phyloP scores from a whole-genome alignment of 164 flowering plant species.

The Santalum album region DNA sequence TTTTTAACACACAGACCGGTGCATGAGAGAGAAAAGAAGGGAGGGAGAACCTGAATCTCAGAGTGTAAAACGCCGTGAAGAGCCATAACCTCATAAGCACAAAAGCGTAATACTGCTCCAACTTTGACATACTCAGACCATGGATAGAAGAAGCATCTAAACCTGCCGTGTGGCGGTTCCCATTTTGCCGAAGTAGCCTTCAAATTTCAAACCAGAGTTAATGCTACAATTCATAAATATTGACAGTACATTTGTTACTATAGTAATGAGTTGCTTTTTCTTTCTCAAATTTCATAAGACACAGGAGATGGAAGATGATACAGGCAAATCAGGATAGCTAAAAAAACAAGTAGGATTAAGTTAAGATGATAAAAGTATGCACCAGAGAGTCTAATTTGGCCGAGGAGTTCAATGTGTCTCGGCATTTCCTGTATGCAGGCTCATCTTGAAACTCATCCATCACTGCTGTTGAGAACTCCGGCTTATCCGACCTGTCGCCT shows the following conservation, averaged over 20 bases:
- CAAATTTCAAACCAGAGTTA: no score
- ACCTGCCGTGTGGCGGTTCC: constrained; percentile 90
- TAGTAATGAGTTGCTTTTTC: no score
- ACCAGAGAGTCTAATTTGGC: constrained; percentile 66
- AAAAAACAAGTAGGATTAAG: neutral
- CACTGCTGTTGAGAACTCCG: constrained; percentile 52
- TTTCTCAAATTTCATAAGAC: neutral
- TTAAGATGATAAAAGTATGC: no score
- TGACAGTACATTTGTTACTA: no score
- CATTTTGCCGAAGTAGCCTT: constrained; percentile 78
- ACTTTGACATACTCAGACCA: constrained; percentile 82
- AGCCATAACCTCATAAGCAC: constrained; percentile 86
- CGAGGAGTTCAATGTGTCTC: constrained; percentile 50
- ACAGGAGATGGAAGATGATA: neutral
- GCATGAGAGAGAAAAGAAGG: constrained; percentile 3
- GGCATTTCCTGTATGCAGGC: constrained; percentile 60
- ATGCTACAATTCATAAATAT: no score
- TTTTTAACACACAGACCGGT: neutral
- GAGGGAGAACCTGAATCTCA: constrained; percentile 53
- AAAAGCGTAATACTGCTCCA: constrained; percentile 64
- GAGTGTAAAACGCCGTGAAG: constrained; percentile 86
- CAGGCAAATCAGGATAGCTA: neutral
- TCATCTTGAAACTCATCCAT: constrained; percentile 74
- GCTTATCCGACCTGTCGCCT: constrained; percentile 46
- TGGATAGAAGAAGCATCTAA: constrained; percentile 61